Evolutionary conservation across 495 filamentous ascomycete genomes (phyloP), one percentile per base, ranked within the genome.

Genomic region (Amniculicola lignicola): DNA sequence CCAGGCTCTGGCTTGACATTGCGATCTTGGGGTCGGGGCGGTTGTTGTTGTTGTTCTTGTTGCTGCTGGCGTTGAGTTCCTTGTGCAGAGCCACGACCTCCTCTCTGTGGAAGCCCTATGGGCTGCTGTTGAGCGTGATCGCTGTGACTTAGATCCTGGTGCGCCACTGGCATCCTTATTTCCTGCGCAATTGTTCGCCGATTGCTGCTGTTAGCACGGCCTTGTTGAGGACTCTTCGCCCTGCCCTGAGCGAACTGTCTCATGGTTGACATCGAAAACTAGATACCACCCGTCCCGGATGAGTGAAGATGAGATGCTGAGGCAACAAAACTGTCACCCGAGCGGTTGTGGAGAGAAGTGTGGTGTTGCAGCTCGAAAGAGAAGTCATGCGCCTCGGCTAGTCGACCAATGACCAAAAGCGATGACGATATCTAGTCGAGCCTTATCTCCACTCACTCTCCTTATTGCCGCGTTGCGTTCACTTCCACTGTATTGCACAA

Each of bases 401-500:
- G 23, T 44, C 11, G 23, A 35, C 24, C 10, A 11, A 25, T 18
- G 44, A 21, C 37, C 37, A 19, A 9, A 4, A 18, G 2, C 35
- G 1, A 61, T 61, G 51, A 61, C 51, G 57, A 53, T 55, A 61
- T 46, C 49, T 46, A n/a, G 31, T 46, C 37, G 37, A 4, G 6
- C 16, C 42, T 49, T 31, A 44, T 29, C 19, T 36, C 41, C 40
- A 35, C 18, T 33, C 31, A 16, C 10, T 4, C 9, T 54, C 24
- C 4, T 51, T 44, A 22, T 42, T n/a, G 33, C 15, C 18, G 23
- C 49, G 21, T 12, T 21, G n/a, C 18, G 19, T 14, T 28, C 33
- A 2, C 5, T 31, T 38, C 43, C 10, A 28, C 29, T 33, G 29
- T 33, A 7, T 7, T 7, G 7, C 7, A 7, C 7, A 33, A 33